These are phyloP conservation scores for Microbotryomycetes sp. DNA, from an alignment of 1,284 basidiomycete species.

Conservation along the genomic window DNA sequence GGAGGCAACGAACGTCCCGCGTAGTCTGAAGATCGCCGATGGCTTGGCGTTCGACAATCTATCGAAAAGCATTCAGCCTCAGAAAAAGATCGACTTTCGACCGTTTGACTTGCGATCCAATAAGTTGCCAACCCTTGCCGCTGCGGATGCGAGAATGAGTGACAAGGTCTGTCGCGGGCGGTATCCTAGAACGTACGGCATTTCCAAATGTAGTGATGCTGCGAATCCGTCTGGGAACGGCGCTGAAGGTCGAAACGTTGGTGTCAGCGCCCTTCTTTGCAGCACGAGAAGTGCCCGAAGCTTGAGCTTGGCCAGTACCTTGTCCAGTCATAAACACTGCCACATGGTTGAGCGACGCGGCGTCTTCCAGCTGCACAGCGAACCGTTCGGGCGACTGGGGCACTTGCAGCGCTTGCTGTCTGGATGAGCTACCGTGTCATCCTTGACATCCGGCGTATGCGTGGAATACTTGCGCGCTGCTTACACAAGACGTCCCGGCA, in stretches of 20 bases:
- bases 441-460: too few relatives aligned
- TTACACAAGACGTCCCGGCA: neutral
- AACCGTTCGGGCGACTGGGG: conserved; percentile 43
- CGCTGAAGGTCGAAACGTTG: conserved; percentile 43
- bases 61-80: neutral
- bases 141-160: neutral
- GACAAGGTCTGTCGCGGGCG: too few relatives aligned
- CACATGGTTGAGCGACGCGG: conserved; percentile 75
- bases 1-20: conserved; percentile 50
- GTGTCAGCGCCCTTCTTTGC: neutral
- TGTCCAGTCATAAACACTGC: conserved; percentile 81
- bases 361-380: conserved; percentile 66
- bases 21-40: conserved; percentile 80
- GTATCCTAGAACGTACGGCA: conserved; percentile 59
- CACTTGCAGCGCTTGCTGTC: conserved; percentile 14
- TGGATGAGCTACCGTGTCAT: neutral
- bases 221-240: conserved; percentile 84
- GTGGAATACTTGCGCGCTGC: too few relatives aligned
- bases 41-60: conserved; percentile 88
- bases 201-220: conserved; percentile 80
- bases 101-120: conserved; percentile 70
- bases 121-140: conserved; percentile 73
- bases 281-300: too few relatives aligned
- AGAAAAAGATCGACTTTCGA: neutral
- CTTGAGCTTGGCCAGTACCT: conserved; percentile 46